Base-by-base conservation (phyloP, 169 alveolate genomes). In the Eimeria falciformis region DNA sequence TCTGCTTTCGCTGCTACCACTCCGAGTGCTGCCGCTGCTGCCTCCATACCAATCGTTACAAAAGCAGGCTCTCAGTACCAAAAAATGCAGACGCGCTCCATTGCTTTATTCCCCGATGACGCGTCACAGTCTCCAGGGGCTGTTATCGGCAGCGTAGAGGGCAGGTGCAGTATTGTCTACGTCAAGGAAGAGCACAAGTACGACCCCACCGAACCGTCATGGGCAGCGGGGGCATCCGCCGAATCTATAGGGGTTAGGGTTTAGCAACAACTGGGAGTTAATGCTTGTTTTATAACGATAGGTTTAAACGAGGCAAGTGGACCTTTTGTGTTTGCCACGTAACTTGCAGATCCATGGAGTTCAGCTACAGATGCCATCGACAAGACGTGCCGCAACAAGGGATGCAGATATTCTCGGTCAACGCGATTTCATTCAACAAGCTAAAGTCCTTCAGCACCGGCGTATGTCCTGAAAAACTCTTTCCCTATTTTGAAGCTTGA, bases 351-450 rank as follows among this genome's bases (percentile, higher is more conserved):
- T 23, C 23, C 33, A 68, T 83, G 92, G 87, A 81, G 68, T 91
- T 91, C 86, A 83, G 94, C 56, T 91, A 56, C 69, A 53, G 87
- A 58, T 91, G 94, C 79, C 94, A 91, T 55, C 91, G 94, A n/a
- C 92, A 71, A 27, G 94, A 91, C n/a, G 85, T 27, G 56, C 91
- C 53, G 21, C 89, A 81, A 25, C 92, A 84, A 66, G 91, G 71
- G 33, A 0, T 71, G 55, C 91, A 73, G 62, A 91, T 91, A 62
- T 91, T 12, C 56, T 79, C 94, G 14, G 94, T 91, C 18, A 91
- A 91, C 27, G 66, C 92, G 27, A 68, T 91, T 69, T 79, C 84
- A 27, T 91, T 91, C 50, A 87, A 66, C 81, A 91, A 91, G 66
- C 87, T 53, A 53, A 81, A 81, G 40, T 58, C 94, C 27, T 81